Evolutionary conservation across 2,329 filamentous ascomycete species (phyloP).

Genomic region (Phialophora chinensis): DNA sequence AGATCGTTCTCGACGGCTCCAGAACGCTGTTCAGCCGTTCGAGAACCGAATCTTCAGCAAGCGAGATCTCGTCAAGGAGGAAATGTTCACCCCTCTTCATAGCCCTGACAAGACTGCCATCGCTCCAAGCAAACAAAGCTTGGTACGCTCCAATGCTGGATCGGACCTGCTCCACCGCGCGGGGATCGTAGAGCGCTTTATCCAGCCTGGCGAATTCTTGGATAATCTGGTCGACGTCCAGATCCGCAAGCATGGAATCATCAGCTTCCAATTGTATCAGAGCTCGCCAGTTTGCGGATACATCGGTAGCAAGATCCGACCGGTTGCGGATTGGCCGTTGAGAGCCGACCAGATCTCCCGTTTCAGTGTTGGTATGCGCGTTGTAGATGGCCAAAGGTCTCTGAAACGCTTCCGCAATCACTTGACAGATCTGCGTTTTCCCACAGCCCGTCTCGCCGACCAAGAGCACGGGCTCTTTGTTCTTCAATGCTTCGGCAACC

Average conservation of each 20-base stretch:
- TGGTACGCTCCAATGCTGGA: constrained; percentile 69
- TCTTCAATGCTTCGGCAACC: constrained; percentile 81
- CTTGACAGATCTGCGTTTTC: constrained; percentile 95
- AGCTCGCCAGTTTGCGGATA: constrained; percentile 67
- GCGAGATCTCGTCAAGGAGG: constrained; percentile 93
- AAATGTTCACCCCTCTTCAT: constrained; percentile 93
- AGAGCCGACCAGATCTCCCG: constrained; percentile 93
- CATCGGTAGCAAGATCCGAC: constrained; percentile 69
- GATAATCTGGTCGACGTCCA: constrained; percentile 35
- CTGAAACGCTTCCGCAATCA: constrained; percentile 79
- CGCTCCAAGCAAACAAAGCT: constrained; percentile 93
- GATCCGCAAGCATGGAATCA: constrained; percentile 48
- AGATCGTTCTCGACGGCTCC: constrained; percentile 81
- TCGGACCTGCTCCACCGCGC: constrained; percentile 53
- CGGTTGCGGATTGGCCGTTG: constrained; percentile 90
- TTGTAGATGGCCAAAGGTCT: constrained; percentile 88
- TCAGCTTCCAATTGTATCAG: constrained; percentile 32
- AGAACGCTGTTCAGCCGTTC: constrained; percentile 96
- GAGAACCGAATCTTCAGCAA: constrained; percentile 95
- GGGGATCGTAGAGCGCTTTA: constrained; percentile 51
- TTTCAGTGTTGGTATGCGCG: constrained; percentile 97
- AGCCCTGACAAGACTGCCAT: constrained; percentile 89
- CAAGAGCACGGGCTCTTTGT: constrained; percentile 91
- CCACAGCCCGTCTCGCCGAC: constrained; percentile 97
- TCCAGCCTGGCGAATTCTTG: constrained; percentile 35